Evolutionary conservation across 768 basidiomycete species (phyloP), one percentile per base, ranked within the genome.

Genomic region (Suillus plorans): DNA sequence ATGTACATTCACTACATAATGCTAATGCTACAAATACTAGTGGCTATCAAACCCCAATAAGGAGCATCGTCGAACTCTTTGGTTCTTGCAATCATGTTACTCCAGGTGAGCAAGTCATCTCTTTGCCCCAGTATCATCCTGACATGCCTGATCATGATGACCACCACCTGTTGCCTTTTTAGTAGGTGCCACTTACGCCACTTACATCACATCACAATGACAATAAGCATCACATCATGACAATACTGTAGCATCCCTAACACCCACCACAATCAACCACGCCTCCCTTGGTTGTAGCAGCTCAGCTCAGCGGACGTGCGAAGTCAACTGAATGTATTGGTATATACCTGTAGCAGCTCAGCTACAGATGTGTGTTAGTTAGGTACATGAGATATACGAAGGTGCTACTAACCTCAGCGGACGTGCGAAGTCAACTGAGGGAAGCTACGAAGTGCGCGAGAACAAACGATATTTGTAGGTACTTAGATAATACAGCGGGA

Each of bases 181-280:
- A 49, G 76, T 69, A 49, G 74, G 69, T 37, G 76, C n/a, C n/a
- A n/a, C n/a, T n/a, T n/a, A n/a, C n/a, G n/a, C 71, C 20, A 77
- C 69, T 75, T 77, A 64, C 22, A 10, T 14, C 16, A 31, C 4
- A 31, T 52, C 28, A 31, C 52, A 31, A 10, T 53, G 9, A 4
- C 13, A 52, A 62, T 72, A 31, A 60, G 68, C 63, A 61, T 18
- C 9, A 0, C 14, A 3, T 25, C 25, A 28, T 22, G 6, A 53
- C 18, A 3, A 18, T 20, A 31, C 7, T 18, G 9, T 25, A 18
- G 18, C 9, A 28, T 28, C 25, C 16, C 9, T 2, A 34, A 6
- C 16, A 20, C 69, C 64, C 47, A 76, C 74, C 52, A 52, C 68
- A 60, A 76, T 61, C 60, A 75, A 45, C 52, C 66, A 56, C 2